These are phyloP conservation scores for Inonotus hispidus DNA, from an alignment of 1,284 basidiomycete species.

Conservation along the genomic window DNA sequence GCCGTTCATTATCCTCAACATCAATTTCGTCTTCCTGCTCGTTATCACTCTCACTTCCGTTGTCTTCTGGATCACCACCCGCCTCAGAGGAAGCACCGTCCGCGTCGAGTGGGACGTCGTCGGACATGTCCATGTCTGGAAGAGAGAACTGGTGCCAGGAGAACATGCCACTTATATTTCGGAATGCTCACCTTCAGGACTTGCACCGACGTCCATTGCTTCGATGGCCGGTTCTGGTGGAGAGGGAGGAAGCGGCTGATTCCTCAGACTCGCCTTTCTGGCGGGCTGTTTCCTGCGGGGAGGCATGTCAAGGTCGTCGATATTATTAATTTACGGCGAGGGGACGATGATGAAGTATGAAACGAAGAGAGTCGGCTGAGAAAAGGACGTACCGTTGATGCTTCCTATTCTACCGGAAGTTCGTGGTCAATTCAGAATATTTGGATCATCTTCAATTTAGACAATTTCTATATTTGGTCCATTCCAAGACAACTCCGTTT, in stretches of 20 bases:
- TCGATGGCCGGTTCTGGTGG: constrained; percentile 8
- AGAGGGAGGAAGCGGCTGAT: background rate
- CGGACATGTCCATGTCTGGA: constrained; percentile 15
- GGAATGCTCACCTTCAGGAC: constrained; percentile 11
- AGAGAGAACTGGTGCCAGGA: background rate
- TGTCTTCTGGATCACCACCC: constrained; percentile 29
- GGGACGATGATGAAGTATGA: background rate
- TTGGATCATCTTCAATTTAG: background rate
- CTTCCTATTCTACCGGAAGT: constrained; percentile 3
- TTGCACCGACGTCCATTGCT: constrained; percentile 10
- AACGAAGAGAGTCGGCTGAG: background rate
- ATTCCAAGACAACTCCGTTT: background rate
- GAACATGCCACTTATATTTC: background rate
- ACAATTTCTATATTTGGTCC: background rate
- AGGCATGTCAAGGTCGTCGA: background rate
- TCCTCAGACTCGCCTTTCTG: background rate
- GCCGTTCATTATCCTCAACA: constrained; percentile 21
- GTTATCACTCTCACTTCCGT: constrained; percentile 31
- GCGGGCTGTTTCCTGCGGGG: background rate
- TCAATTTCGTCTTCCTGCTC: constrained; percentile 30
- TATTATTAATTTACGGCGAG: background rate
- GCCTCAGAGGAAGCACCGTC: constrained; percentile 8
- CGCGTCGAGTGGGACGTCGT: constrained; percentile 4
- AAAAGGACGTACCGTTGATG: background rate
- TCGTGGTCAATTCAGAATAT: constrained; percentile 1